Evolutionary conservation across 2,329 filamentous ascomycete genomes (phyloP), one percentile per base, ranked within the genome.

Genomic region (Decorospora gaudefroyi): DNA sequence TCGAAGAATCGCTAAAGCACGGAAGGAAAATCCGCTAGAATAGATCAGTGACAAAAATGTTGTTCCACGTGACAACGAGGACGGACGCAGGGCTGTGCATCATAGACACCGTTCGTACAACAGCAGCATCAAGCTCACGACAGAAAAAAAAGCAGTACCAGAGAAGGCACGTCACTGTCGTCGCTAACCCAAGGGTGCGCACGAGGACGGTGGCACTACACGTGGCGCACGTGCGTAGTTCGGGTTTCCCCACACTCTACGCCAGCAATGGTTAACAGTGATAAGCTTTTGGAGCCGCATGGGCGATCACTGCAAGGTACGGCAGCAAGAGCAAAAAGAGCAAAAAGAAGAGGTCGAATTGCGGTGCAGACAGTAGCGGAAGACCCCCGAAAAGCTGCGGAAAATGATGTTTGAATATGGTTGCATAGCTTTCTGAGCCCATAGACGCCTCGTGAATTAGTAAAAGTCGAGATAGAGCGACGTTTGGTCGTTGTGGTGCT

Each of bases 231-330:
- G 59, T 62, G 59, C 55, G 42, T 53, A 34, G 55, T 49, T 54
- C 39, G 46, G 36, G 29, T 48, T 46, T 54, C 55, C 62, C 64
- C 64, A 67, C 64, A 61, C 37, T 33, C 28, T 36, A 57, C 51
- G 56, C 51, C 62, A 57, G 50, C 51, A 46, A 57, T 42, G 46
- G 52, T 51, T 55, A 61, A 52, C 42, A 36, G 42, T 49, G 23
- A 57, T 60, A 65, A 68, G 66, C 64, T 62, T 65, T 67, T 66
- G 59, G 51, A 67, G 64, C 62, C 64, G 61, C 64, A 66, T 58
- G n/a, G 42, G 59, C 63, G 65, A 59, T 63, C 64, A 65, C 44
- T 43, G 44, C 39, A 43, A 67, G 65, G 56, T 53, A 49, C 54
- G 48, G 57, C 63, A 62, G 58, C 51, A 52, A 58, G 52, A 45